Conservation (phyloP, 257 asterid genomes). For the Plectranthus barbatus region DNA sequence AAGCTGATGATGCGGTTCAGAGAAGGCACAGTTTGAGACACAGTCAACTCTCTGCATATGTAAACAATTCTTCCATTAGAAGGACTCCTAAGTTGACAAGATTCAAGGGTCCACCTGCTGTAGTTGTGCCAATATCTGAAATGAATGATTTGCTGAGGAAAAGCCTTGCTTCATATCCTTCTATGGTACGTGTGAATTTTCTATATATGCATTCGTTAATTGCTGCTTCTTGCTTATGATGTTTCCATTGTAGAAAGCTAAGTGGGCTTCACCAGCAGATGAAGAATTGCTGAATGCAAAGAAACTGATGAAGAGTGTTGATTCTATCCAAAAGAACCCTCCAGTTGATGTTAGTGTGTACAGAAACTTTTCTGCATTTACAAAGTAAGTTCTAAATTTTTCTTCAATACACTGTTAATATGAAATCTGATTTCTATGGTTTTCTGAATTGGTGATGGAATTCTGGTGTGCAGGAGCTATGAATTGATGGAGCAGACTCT, state of each 20-base stretch:
- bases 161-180: conserved; percentile 26
- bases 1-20: not conserved
- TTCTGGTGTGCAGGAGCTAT: conserved; percentile 47
- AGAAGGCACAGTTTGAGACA: conserved; percentile 1
- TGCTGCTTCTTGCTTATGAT: not conserved
- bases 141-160: conserved; percentile 47
- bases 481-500: conserved; percentile 19
- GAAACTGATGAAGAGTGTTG: conserved; percentile 24
- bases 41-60: conserved; percentile 6
- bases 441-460: too few relatives aligned
- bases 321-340: conserved; percentile 4
- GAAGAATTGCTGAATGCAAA: conserved; percentile 23
- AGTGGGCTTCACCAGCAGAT: conserved; percentile 26
- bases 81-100: conserved; percentile 13
- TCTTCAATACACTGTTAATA: too few relatives aligned
- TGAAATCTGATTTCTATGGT: too few relatives aligned
- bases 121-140: conserved; percentile 39
- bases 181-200: conserved; percentile 30
- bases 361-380: conserved; percentile 28
- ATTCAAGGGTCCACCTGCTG: conserved; percentile 27
- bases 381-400: too few relatives aligned
- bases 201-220: not conserved
- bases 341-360: conserved; percentile 18
- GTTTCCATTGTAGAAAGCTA: conserved; percentile 20
- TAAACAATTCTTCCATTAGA: conserved; percentile 7